Evolutionary conservation across 805 yeast genomes (phyloP).

Genomic region (Scheffersomyces lignosus): DNA sequence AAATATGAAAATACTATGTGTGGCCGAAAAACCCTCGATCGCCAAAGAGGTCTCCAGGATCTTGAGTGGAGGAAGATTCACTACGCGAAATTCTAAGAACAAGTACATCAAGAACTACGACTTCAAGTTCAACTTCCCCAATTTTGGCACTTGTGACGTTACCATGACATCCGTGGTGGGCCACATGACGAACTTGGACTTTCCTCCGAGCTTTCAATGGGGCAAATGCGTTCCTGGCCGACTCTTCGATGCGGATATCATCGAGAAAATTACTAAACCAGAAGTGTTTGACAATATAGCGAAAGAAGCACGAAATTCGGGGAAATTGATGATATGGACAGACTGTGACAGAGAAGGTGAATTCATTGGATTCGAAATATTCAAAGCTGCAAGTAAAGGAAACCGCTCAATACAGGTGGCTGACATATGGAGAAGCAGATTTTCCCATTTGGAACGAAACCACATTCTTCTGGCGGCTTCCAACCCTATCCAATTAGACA

Average conservation of each 20-base stretch:
- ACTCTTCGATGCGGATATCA: slow-evolving; percentile 70
- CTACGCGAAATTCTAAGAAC: slow-evolving; percentile 48
- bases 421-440: slow-evolving; percentile 69
- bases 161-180: slow-evolving; percentile 94
- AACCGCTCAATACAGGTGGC: slow-evolving; percentile 49
- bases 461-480: slow-evolving; percentile 79
- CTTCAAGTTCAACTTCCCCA: slow-evolving; percentile 65
- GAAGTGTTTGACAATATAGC: slow-evolving; percentile 66
- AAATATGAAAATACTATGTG: slow-evolving; percentile 78
- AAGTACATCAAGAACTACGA: slow-evolving; percentile 80
- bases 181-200: slow-evolving; percentile 69
- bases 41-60: slow-evolving; percentile 79
- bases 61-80: slow-evolving; percentile 69
- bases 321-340: slow-evolving; percentile 88
- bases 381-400: slow-evolving; percentile 59
- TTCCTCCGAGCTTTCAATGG: slow-evolving; percentile 63
- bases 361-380: slow-evolving; percentile 82
- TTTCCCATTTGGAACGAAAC: slow-evolving; percentile 78
- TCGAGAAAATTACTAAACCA: slow-evolving; percentile 36
- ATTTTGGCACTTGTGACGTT: slow-evolving; percentile 65
- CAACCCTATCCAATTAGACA: slow-evolving; percentile 62
- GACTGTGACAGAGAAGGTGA: slow-evolving; percentile 99
- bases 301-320: slow-evolving; percentile 59
- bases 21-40: slow-evolving; percentile 96
- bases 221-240: slow-evolving; percentile 62